Conservation (phyloP, 768 basidiomycete species). For the Podaxis mareebaensis region DNA sequence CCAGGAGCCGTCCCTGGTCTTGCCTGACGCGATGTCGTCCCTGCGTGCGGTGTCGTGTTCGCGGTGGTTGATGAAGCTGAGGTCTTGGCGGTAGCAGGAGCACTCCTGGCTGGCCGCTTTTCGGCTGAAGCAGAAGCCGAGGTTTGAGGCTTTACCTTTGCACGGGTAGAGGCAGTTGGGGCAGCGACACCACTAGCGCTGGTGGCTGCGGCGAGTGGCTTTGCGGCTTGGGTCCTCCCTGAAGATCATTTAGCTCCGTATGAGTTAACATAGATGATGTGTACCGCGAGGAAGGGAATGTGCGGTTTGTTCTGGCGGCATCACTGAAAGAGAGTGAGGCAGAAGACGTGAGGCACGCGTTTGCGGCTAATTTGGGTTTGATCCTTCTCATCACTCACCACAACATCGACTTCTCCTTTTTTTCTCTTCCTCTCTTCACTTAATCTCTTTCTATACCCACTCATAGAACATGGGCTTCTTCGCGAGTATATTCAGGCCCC, state of each 20-base stretch:
- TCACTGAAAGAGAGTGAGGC: not conserved
- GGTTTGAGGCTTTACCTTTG: conserved; percentile 9
- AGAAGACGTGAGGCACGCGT: conserved; percentile 9
- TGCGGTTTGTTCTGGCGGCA: not conserved
- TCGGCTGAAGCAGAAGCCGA: conserved; percentile 17
- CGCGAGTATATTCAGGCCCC: conserved; percentile 59
- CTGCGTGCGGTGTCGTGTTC: not conserved
- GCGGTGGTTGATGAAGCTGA: not conserved
- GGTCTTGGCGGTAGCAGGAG: not conserved
- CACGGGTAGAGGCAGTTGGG: not conserved
- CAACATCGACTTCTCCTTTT: not conserved
- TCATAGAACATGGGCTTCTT: conserved; percentile 60
- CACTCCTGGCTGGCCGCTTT: not conserved
- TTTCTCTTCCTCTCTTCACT: not conserved
- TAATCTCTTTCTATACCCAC: conserved; percentile 8
- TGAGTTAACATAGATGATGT: conserved; percentile 9
- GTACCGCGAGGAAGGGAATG: conserved; percentile 17
- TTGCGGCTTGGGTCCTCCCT: conserved; percentile 27
- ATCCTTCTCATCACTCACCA: conserved; percentile 9
- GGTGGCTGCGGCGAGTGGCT: conserved; percentile 20
- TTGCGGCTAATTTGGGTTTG: conserved; percentile 16
- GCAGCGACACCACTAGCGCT: conserved; percentile 6
- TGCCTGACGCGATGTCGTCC: not conserved
- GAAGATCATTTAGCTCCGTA: conserved; percentile 24
- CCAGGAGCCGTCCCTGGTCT: not conserved